Conservation (phyloP, 75 land plant genomes). For the Adiantum capillusveneris region DNA sequence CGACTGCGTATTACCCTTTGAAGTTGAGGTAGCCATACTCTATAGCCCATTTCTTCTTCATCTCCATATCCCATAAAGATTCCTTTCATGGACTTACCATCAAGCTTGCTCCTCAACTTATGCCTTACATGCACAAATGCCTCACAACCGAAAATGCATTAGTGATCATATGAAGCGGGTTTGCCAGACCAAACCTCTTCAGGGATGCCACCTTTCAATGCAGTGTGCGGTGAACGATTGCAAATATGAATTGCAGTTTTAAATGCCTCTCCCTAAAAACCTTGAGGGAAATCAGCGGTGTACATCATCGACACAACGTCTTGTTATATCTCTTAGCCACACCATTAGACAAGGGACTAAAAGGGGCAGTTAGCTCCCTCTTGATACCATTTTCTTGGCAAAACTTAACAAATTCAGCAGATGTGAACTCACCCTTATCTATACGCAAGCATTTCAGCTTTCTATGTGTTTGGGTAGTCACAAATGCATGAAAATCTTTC, state of each 20-base stretch:
- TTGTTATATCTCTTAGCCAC: not conserved
- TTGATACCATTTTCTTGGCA: not conserved
- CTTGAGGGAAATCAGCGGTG: not conserved
- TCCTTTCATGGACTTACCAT: not conserved
- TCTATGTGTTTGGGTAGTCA: constrained; percentile 13
- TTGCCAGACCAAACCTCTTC: constrained; percentile 3
- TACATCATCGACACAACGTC: not conserved
- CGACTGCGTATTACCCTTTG: not conserved
- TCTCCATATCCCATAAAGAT: not conserved
- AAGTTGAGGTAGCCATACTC: not conserved
- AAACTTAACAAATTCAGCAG: not conserved
- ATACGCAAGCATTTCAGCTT: constrained; percentile 15
- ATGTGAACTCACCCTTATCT: constrained; percentile 20
- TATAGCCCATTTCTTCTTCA: constrained; percentile 1
- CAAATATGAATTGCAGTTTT: constrained; percentile 1
- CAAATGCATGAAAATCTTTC: constrained; percentile 15
- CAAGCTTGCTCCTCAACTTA: not conserved
- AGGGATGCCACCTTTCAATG: not conserved
- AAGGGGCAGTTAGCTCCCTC: not conserved
- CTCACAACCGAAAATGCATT: too few relatives aligned
- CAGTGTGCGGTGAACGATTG: not conserved
- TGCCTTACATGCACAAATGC: not conserved
- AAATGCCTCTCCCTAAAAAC: not conserved
- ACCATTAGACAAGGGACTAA: not conserved
- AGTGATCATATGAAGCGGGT: not conserved